Conservation (phyloP, 2,329 filamentous ascomycete genomes). For the Xylaria sp. region DNA sequence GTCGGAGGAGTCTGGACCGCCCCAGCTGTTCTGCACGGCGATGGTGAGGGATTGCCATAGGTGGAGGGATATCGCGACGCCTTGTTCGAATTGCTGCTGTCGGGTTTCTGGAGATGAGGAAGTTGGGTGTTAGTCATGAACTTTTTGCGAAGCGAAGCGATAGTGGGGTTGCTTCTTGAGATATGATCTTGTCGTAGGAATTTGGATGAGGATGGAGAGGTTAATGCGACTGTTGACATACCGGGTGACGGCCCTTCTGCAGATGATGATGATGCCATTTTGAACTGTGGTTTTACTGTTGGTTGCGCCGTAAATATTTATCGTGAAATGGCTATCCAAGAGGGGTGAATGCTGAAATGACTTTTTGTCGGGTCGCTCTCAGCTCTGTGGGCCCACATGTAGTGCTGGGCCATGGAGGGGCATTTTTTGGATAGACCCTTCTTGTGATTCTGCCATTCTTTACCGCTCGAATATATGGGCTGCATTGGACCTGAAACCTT, state of each 20-base stretch:
- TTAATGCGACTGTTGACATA: conserved; percentile 33
- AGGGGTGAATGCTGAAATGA: not conserved
- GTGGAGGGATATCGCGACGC: conserved; percentile 84
- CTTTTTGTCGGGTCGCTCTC: conserved; percentile 2
- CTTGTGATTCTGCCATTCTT: conserved; percentile 27
- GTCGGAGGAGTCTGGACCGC: conserved; percentile 81
- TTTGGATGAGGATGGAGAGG: not conserved
- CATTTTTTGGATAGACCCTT: conserved; percentile 26
- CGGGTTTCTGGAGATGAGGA: conserved; percentile 56
- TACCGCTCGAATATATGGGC: conserved; percentile 16
- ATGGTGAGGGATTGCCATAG: conserved; percentile 89
- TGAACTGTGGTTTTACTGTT: not conserved
- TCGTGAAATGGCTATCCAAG: no score
- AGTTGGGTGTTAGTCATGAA: conserved; percentile 8
- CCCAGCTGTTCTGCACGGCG: conserved; percentile 88
- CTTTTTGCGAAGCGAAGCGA: conserved; percentile 12
- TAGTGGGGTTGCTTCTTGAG: conserved; percentile 28
- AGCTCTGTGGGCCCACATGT: not conserved
- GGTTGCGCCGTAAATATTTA: not conserved
- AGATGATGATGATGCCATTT: conserved; percentile 28
- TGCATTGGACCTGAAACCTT: conserved; percentile 16
- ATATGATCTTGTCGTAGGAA: not conserved
- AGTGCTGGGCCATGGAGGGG: conserved; percentile 32
- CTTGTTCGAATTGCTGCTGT: conserved; percentile 81
- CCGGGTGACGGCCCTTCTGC: conserved; percentile 42